Base-by-base conservation (phyloP, 2,329 filamentous ascomycete genomes). In the Purpureocillium takamizusanense region DNA sequence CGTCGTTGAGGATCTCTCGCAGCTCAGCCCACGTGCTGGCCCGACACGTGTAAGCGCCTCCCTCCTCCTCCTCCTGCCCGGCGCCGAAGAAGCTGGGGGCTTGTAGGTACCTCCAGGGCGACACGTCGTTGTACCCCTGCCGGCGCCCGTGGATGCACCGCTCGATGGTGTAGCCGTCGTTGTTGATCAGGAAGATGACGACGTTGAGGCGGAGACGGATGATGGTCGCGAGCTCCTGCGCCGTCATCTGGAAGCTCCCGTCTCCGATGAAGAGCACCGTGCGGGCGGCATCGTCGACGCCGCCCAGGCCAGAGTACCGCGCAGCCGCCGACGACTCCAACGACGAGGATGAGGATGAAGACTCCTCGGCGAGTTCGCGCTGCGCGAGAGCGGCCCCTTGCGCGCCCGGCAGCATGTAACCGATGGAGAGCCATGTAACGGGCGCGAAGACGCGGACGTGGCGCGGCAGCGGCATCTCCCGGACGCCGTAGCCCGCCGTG, bases 181-280 rank as follows among this genome's bases (percentile, higher is more conserved):
- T 79, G 48, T 78, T 78, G 46, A 78, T 67, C 8, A 78, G 50
- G 42, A 79, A 66, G 15, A 70, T 57, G n/a, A 51, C 59, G 4
- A 71, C 63, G 29, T 72, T 61, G 16, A 76, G 60, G 4, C 65
- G 61, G 39, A 72, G 62, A 13, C 62, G 62, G 46, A 83, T 74
- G 48, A 83, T 81, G 2, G 76, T 80, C 10, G 72, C 71, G 4
- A 85, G 60, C 45, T 82, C 78, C 51, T 84, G 80, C 0, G 70
- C 76, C 0, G 78, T 83, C 60, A 83, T 72, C 45, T 81, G 73
- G 42, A 83, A 69, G 44, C 75, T 78, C 4, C 78, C 79, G 37
- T 81, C 78, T 5, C 77, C 78, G 27, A 78, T 78, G 43, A 78
- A 65, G 2, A 81, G 56, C 9, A 80, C 64, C 0, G 75, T 73